A percentile compares a stretch with the other conserved stretches of the same genome.
Conservation (phyloP, 805 yeast species). For the Sporopachydermia quercuum region DNA sequence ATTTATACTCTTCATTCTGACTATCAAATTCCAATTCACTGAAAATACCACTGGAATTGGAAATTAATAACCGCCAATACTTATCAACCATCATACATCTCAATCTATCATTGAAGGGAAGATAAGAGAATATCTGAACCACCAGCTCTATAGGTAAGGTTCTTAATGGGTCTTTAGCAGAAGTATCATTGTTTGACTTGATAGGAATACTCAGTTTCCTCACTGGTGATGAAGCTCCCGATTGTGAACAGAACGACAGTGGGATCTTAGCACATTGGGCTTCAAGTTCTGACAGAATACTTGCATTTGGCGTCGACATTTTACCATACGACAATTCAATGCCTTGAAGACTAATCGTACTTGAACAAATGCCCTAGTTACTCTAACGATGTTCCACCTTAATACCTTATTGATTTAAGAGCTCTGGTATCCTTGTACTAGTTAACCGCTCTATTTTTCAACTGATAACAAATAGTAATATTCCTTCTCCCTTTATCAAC, state of each 20-base stretch:
- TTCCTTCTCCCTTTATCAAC: too few relatives aligned
- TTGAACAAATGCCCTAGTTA: too few relatives aligned
- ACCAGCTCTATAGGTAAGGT: background rate
- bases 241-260: background rate
- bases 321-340: too few relatives aligned
- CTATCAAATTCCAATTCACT: conserved; percentile 23
- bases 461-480: too few relatives aligned
- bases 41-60: conserved; percentile 20
- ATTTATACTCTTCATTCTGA: conserved; percentile 10
- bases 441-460: too few relatives aligned
- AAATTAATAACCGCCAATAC: background rate
- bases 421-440: too few relatives aligned
- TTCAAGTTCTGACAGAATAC: background rate
- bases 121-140: conserved; percentile 1
- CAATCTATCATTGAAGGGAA: conserved; percentile 1
- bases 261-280: background rate
- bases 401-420: too few relatives aligned
- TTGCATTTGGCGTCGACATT: too few relatives aligned
- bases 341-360: too few relatives aligned
- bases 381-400: too few relatives aligned
- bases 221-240: background rate
- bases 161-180: background rate
- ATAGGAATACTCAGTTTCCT: background rate
- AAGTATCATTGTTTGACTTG: background rate
- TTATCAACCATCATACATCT: conserved; percentile 1